A percentile compares a stretch with the other conserved stretches of the same genome.
phyloP scores from a whole-genome alignment of 2,329 filamentous ascomycete species.

The Neonectria coccinea region DNA sequence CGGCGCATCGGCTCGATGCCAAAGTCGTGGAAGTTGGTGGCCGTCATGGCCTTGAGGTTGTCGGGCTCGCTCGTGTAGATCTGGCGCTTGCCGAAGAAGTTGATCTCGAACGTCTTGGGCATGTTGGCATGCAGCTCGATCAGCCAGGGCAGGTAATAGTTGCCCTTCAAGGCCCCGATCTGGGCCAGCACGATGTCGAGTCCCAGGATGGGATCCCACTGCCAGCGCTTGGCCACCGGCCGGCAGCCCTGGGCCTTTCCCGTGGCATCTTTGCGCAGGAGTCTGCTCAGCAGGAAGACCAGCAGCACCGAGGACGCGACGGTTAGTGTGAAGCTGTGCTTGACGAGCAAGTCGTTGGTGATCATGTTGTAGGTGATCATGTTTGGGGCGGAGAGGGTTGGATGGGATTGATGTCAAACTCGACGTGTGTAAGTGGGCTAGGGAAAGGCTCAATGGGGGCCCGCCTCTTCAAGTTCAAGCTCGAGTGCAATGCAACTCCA shows the following conservation, averaged over 20 bases:
- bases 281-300: constrained; percentile 16
- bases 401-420: background rate
- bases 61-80: constrained; percentile 39
- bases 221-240: constrained; percentile 21
- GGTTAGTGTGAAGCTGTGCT: constrained; percentile 14
- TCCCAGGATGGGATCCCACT: constrained; percentile 36
- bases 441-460: background rate
- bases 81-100: constrained; percentile 36
- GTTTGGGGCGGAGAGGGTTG: background rate
- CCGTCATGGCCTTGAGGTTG: constrained; percentile 39
- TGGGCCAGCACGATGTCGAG: constrained; percentile 36
- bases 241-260: constrained; percentile 21
- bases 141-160: constrained; percentile 39
- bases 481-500: background rate
- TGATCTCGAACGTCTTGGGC: constrained; percentile 39
- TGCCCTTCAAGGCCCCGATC: constrained; percentile 31
- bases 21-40: constrained; percentile 38
- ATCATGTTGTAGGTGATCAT: constrained; percentile 11
- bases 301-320: constrained; percentile 14
- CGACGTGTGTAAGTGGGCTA: constrained; percentile 5
- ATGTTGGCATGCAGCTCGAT: constrained; percentile 30
- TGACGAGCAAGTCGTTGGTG: background rate
- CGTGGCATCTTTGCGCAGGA: constrained; percentile 15
- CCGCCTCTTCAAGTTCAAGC: background rate
- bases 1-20: constrained; percentile 38